Conservation (phyloP, 371 early-diverging fungal genomes). For the Mortierella sp. region DNA sequence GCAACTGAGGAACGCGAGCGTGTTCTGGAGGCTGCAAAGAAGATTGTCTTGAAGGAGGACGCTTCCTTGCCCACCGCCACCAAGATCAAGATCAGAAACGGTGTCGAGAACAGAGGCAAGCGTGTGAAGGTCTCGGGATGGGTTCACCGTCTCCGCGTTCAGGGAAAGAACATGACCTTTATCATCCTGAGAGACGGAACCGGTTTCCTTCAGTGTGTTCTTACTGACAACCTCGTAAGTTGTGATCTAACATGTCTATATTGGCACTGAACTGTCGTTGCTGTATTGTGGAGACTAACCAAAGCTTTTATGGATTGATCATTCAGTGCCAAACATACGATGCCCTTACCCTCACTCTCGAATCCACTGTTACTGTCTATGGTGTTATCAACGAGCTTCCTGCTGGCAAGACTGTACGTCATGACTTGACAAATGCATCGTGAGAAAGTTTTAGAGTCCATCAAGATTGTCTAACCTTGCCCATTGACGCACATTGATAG, state of each 20-base stretch:
- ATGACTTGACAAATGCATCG: neutral
- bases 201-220: constrained; percentile 93
- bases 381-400: constrained; percentile 91
- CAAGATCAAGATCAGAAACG: constrained; percentile 86
- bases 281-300: neutral
- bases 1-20: constrained; percentile 79
- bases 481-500: constrained; percentile 48
- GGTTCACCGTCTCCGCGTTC: constrained; percentile 95
- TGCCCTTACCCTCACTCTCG: constrained; percentile 91
- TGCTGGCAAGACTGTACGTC: constrained; percentile 88
- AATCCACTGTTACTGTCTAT: constrained; percentile 91
- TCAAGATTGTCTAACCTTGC: too few species aligned
- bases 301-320: neutral
- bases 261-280: neutral
- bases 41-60: constrained; percentile 82
- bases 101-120: constrained; percentile 72
- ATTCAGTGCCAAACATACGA: constrained; percentile 92
- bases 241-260: neutral
- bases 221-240: constrained; percentile 85
- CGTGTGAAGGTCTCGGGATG: constrained; percentile 95
- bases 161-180: constrained; percentile 98
- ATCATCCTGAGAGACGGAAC: constrained; percentile 94
- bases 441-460: too few species aligned
- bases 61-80: constrained; percentile 78
- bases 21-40: constrained; percentile 88